Base-by-base conservation (phyloP, 108 stramenopile species). In the Heterococcus sp. region DNA sequence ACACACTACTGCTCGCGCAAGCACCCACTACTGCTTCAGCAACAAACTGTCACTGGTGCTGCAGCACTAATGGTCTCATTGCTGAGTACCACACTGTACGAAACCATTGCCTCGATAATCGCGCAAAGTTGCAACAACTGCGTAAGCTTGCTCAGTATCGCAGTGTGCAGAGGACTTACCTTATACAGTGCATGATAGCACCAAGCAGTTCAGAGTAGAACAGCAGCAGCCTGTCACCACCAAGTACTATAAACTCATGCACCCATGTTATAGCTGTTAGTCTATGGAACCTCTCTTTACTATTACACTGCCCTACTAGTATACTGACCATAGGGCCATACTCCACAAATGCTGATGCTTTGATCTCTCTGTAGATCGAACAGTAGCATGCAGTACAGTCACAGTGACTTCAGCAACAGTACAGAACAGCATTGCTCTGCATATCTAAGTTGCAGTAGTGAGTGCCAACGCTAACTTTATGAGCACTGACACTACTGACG, bases 241-340 rank as follows among this genome's bases (percentile, higher is more conserved):
- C 95, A 0, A 95, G 92, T 66, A 93, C 85, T 71, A 98, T 96
- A 75, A 97, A 88, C 81, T 95, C 94, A 34, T 93, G 91, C 32
- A 97, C 85, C 97, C 97, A 98, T 2, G 92, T 95, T 3, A 95
- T 91, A 40, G 97, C 95, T 11, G 96, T 98, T 2, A 95, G 87
- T 21, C 96, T 90, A 88, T 94, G 96, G 34, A 93, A 84, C n/a
- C 91, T 88, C 75, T 98, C 94, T 69, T 92, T 94, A 46, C 92
- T 93, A 82, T 93, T 88, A 86, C 97, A 95, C 82, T 97, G 96
- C 46, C 83, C 84, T 31, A 95, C 96, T 36, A 98, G 87, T 34
- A 98, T 98, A 33, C 88, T 78, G 66, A 98, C 92, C 82, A 98
- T 92, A 1, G 97, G 95, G n/a, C 95, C 94, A 68, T 96, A 92